Evolutionary conservation across 2,329 filamentous ascomycete species (phyloP), one percentile per base, ranked within the genome.

Genomic region (Colletotrichum sp.): DNA sequence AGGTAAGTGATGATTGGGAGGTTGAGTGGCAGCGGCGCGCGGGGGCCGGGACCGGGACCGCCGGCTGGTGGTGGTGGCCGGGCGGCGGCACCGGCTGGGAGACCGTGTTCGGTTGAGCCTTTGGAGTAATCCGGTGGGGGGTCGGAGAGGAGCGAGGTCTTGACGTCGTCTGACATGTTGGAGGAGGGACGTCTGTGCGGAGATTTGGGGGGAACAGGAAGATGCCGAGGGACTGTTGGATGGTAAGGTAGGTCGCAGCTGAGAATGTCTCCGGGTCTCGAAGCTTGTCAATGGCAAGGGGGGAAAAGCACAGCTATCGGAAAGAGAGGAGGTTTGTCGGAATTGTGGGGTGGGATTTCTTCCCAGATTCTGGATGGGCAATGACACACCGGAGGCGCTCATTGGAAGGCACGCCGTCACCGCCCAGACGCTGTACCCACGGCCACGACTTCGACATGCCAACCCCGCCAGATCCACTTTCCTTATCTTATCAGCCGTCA

Each of bases 1-100:
- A 99, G 91, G 81, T 93, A 89, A 80, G 91, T 91, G 75, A 99
- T 88, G 72, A 96, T 93, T 18, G 96, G 96, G 21, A 99, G 90
- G 77, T 95, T 90, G 77, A 99, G 91, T 2, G 94, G 94, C 59
- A 91, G 88, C 9, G 92, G 92, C 16, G 88, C 87, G 87, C 69
- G 85, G 86, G 86, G 85, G 65, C 75, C 65, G 63, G 74, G 63
- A 13, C 75, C 65, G 63, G 74, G 63, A 13, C 68, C 70, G 79
- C 78, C 66, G 74, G 72, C 67, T 74, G 52, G 78, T 26, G 71
- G 57, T 26, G 76, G 74, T 64, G 78, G 77, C 30, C 78, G 79
- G 57, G 76, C 32, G 52, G 77, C 71, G 60, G 67, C 28, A 43
- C 76, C 70, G 60, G 72, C 65, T 26, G 81, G 74, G 15, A 70